Evolutionary conservation across 768 basidiomycete species (phyloP).

Genomic region (Phylloporus rhodoxanthus): DNA sequence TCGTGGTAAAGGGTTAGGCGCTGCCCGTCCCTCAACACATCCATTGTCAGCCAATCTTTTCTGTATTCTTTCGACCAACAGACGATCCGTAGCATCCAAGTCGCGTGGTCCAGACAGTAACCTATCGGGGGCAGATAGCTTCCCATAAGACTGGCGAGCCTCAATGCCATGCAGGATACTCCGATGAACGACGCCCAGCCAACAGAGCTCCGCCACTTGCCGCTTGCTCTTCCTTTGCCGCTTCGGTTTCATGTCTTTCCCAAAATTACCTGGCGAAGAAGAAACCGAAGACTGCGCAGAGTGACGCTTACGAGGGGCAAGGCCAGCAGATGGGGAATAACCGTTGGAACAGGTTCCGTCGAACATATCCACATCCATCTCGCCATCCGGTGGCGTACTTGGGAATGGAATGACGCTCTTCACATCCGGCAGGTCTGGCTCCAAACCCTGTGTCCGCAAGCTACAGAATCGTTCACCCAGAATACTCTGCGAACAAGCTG

Average conservation of each 20-base stretch:
- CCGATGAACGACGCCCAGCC: constrained; percentile 33
- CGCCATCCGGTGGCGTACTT: constrained; percentile 20
- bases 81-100: constrained; percentile 28
- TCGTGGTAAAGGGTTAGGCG: constrained; percentile 17
- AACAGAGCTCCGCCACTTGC: constrained; percentile 32
- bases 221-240: constrained; percentile 29
- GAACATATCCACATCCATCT: constrained; percentile 24
- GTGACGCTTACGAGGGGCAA: constrained; percentile 28
- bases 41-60: constrained; percentile 30
- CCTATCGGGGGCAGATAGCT: constrained; percentile 3
- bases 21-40: constrained; percentile 19
- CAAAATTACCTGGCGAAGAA: constrained; percentile 14
- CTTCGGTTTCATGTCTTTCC: constrained; percentile 23
- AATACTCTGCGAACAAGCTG: constrained; percentile 23
- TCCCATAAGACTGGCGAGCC: constrained; percentile 4
- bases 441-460: constrained; percentile 6
- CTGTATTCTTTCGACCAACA: constrained; percentile 31
- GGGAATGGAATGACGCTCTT: constrained; percentile 36
- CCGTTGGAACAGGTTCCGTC: constrained; percentile 19
- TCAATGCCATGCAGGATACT: constrained; percentile 28
- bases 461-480: background rate
- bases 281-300: constrained; percentile 30
- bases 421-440: constrained; percentile 26
- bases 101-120: constrained; percentile 2
- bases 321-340: background rate